Base-by-base conservation (phyloP, 148 eudicot species). In the Rhododendron ovatum region DNA sequence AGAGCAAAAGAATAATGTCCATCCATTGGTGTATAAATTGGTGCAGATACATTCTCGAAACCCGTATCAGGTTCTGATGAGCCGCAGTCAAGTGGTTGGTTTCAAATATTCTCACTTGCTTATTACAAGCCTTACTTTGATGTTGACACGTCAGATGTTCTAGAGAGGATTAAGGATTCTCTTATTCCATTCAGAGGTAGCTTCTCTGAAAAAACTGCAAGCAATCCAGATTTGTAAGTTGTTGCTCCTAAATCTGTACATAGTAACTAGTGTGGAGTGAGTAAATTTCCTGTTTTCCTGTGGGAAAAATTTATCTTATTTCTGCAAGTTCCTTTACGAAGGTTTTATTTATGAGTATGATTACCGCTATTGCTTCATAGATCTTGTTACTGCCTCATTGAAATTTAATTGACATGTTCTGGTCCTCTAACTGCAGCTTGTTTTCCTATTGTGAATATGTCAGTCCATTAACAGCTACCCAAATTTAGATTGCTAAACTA, bases 141-240 rank as follows among this genome's bases (percentile, higher is more conserved):
- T 88, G 98, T 98, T 88, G 99, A 98, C 90, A 93, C 99, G 22
- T 92, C 98, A 82, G 99, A 98, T 89, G 98, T 98, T 43, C 26
- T 98, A 84, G 98, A 93, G 89, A 95, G 99, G 85, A 94, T 98
- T 67, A 95, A 93, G 89, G 98, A 98, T 88, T 95, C 99, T 35
- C 94, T 98, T 43, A 88, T 98, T 90, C 98, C 98, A 73, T 98
- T 96, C 86, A 91, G 92, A 85, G 99, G 98, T 85, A 93, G 88
- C 90, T 98, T 95, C 74, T 91, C 93, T 61, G 98, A 98, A 83
- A 90, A 93, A 90, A 94, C 95, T 88, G 89, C 98, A 28, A 86
- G 90, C 91, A 94, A 87, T 91, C 99, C 99, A 33, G 98, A 98
- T 87, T 86, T 98, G 98, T 98, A 93, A 91, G 98, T 89, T 85